Evolutionary conservation across 1,139 yeast genomes (phyloP).

Genomic region (Schizosaccharomyces versatilis): DNA sequence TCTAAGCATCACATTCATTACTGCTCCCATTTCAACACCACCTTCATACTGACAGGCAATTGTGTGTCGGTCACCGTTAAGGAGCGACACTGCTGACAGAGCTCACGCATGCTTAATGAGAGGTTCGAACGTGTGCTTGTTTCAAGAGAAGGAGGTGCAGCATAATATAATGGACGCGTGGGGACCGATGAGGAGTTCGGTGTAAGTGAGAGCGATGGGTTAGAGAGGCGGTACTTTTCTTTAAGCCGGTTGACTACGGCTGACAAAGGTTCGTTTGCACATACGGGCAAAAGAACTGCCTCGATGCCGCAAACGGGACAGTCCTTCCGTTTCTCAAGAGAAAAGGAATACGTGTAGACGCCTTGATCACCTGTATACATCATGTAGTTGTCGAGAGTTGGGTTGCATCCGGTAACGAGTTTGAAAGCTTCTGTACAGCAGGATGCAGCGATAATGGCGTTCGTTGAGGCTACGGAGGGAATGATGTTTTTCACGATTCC

Average conservation of each 20-base stretch:
- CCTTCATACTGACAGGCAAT: too few relatives aligned
- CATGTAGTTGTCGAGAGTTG: conserved; percentile 57
- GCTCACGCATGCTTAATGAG: too few relatives aligned
- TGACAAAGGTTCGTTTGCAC: neutral
- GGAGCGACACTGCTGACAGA: too few relatives aligned
- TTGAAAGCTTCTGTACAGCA: conserved; percentile 80
- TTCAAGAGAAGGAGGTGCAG: neutral
- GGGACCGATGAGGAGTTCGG: neutral
- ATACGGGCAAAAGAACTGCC: neutral
- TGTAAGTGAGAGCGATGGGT: neutral
- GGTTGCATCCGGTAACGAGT: conserved; percentile 45
- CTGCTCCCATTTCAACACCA: too few relatives aligned
- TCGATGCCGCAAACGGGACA: conserved; percentile 53
- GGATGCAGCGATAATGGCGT: conserved; percentile 77
- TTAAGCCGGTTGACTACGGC: neutral
- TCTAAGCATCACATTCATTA: too few relatives aligned
- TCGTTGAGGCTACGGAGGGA: conserved; percentile 87
- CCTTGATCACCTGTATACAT: conserved; percentile 69
- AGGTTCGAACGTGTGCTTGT: neutral
- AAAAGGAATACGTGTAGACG: conserved; percentile 50
- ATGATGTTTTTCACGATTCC: conserved; percentile 85
- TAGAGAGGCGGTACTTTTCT: neutral
- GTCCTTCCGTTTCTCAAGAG: conserved; percentile 33
- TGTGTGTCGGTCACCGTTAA: too few relatives aligned
- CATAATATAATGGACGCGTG: neutral